A percentile compares a stretch with the other conserved stretches of the same genome.
These are phyloP conservation scores for Keithomyces neogunnii DNA, from an alignment of 2,329 filamentous ascomycete species.

Conservation along the genomic window DNA sequence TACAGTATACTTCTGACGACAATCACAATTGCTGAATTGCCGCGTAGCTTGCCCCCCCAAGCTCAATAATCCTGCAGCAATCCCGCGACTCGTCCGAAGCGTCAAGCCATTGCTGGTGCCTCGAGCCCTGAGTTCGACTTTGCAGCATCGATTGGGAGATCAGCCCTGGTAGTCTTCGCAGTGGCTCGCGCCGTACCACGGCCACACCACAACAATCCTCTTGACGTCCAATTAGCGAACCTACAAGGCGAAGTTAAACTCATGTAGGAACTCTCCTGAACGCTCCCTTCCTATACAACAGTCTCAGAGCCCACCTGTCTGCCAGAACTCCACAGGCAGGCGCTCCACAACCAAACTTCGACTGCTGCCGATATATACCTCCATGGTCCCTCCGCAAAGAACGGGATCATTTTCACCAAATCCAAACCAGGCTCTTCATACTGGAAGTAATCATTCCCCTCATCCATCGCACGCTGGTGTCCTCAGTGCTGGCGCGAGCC, in stretches of 20 bases:
- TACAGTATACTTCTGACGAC: not conserved
- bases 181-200: not conserved
- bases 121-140: not conserved
- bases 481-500: conserved; percentile 52
- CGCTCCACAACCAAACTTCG: conserved; percentile 22
- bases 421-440: conserved; percentile 49
- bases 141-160: not conserved
- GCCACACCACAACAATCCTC: not conserved
- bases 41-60: conserved; percentile 13
- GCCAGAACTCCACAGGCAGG: conserved; percentile 27
- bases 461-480: conserved; percentile 48
- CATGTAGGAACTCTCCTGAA: conserved; percentile 26
- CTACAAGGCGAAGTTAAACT: conserved; percentile 9
- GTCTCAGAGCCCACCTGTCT: conserved; percentile 23
- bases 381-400: conserved; percentile 53
- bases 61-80: conserved; percentile 16
- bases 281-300: conserved; percentile 18
- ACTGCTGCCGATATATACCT: conserved; percentile 29
- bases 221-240: conserved; percentile 6
- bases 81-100: conserved; percentile 5
- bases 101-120: not conserved
- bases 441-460: conserved; percentile 46
- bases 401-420: conserved; percentile 57
- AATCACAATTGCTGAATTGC: conserved; percentile 13
- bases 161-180: not conserved